phyloP scores from a whole-genome alignment of 2,329 filamentous ascomycete genomes.

The Cladorrhinum sp. region DNA sequence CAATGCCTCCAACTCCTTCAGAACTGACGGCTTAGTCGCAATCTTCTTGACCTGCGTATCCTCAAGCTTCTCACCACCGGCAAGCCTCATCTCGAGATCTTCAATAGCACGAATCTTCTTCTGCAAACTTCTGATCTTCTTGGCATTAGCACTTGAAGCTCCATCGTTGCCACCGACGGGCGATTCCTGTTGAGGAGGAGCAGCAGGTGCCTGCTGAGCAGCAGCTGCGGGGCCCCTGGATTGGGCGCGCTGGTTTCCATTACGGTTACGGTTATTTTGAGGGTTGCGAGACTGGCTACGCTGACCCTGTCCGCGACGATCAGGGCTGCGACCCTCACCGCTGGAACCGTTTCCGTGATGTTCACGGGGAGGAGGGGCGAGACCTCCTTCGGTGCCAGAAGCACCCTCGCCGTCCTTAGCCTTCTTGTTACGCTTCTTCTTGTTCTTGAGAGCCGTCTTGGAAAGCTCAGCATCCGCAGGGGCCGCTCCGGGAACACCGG shows the following conservation, averaged over 20 bases:
- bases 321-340: conserved; percentile 61
- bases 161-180: conserved; percentile 50
- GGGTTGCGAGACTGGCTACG: conserved; percentile 54
- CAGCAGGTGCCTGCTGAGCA: not conserved
- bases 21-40: conserved; percentile 76
- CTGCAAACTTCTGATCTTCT: conserved; percentile 88
- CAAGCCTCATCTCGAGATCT: conserved; percentile 94
- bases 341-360: conserved; percentile 40
- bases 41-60: conserved; percentile 99
- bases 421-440: conserved; percentile 97
- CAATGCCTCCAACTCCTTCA: conserved; percentile 73
- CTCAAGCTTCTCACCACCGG: conserved; percentile 92
- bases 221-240: conserved; percentile 25
- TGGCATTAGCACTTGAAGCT: conserved; percentile 67
- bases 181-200: conserved; percentile 12
- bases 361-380: conserved; percentile 46
- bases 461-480: conserved; percentile 71
- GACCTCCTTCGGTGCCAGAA: conserved; percentile 43
- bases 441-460: conserved; percentile 89
- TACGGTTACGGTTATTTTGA: conserved; percentile 49
- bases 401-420: conserved; percentile 68
- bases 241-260: conserved; percentile 40
- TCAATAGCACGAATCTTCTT: conserved; percentile 99
- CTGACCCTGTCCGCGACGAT: conserved; percentile 56
- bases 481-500: conserved; percentile 67